Conservation (phyloP, 768 basidiomycete genomes). For the Mrakia blollopis region DNA sequence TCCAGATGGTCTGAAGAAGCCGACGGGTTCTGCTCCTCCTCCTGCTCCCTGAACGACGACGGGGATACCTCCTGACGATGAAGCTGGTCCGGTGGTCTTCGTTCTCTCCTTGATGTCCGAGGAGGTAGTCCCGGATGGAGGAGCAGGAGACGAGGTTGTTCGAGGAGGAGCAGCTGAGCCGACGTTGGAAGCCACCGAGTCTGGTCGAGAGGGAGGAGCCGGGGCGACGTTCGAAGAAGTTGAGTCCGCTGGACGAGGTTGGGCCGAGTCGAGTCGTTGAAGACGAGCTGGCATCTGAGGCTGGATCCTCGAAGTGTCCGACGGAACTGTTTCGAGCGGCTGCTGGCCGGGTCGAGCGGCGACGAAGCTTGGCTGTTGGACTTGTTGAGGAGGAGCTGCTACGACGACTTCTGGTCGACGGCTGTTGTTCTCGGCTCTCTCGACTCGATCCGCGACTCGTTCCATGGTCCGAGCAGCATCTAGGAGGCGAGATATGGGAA, state of each 20-base stretch:
- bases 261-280: background rate
- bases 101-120: background rate
- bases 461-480: background rate
- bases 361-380: background rate
- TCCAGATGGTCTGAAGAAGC: constrained; percentile 12
- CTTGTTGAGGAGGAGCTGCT: background rate
- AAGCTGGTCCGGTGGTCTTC: background rate
- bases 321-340: background rate
- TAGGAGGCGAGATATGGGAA: background rate
- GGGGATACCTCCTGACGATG: background rate
- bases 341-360: background rate
- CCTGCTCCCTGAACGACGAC: background rate
- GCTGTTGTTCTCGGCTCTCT: background rate
- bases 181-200: background rate
- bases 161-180: background rate
- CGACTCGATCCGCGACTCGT: background rate
- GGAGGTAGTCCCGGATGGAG: background rate
- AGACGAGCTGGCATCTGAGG: background rate
- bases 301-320: background rate
- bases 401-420: background rate
- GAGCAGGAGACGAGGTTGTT: background rate
- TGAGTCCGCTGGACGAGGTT: background rate
- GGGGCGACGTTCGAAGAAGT: background rate
- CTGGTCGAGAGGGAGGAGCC: background rate
- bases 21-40: background rate